phyloP scores from a whole-genome alignment of 345 rosid genomes.

The Hibiscus syriacus region DNA sequence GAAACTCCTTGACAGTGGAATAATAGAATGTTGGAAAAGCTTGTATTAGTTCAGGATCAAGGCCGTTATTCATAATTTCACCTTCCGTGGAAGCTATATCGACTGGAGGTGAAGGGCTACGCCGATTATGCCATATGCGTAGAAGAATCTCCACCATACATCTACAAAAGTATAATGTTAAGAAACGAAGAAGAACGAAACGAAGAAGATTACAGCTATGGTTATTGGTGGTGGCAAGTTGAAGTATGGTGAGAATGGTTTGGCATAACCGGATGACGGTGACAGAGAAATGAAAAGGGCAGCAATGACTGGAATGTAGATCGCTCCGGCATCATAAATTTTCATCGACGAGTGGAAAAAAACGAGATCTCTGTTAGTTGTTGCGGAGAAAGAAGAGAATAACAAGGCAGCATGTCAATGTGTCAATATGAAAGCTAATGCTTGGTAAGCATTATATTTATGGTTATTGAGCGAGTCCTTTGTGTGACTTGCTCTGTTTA shows the following conservation, averaged over 20 bases:
- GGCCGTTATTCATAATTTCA: conserved; percentile 29
- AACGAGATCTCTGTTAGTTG: not conserved
- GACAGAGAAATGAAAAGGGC: conserved; percentile 29
- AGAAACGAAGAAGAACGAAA: conserved; percentile 55
- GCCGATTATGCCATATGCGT: not conserved
- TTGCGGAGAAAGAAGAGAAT: conserved; percentile 13
- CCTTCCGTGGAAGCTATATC: conserved; percentile 6
- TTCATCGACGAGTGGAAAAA: conserved; percentile 20
- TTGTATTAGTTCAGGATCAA: conserved; percentile 45
- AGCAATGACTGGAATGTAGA: conserved; percentile 42
- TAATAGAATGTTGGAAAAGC: conserved; percentile 57
- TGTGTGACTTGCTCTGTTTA: conserved; percentile 12
- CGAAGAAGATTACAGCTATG: conserved; percentile 43
- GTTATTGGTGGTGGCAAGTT: conserved; percentile 44
- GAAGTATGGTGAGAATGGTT: conserved; percentile 4
- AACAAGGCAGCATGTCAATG: conserved; percentile 8
- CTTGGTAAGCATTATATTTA: conserved; percentile 17
- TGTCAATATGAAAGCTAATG: conserved; percentile 21
- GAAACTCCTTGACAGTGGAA: conserved; percentile 51
- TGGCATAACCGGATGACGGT: not conserved
- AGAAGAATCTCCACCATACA: conserved; percentile 42
- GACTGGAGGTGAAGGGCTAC: conserved; percentile 19
- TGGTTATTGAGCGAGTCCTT: conserved; percentile 45
- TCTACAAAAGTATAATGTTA: conserved; percentile 57
- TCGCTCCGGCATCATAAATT: conserved; percentile 39